Evolutionary conservation across 441 rosid genomes (phyloP).

Genomic region (Monsonia emarginata): DNA sequence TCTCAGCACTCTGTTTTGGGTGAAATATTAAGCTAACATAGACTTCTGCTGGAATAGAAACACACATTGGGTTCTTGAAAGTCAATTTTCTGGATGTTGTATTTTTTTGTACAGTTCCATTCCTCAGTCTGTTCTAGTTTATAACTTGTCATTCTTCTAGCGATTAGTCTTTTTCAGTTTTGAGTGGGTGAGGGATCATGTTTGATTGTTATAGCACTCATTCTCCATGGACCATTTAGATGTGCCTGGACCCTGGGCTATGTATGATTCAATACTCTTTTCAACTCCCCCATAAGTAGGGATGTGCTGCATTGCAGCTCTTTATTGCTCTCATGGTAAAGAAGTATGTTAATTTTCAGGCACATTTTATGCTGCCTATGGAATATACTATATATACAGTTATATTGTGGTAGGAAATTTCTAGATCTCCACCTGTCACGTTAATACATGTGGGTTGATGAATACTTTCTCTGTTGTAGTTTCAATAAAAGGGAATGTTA

Average conservation of each 20-base stretch:
- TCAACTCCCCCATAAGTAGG: not conserved
- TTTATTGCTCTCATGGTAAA: not conserved
- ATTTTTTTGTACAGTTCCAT: not conserved
- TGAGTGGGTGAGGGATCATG: not conserved
- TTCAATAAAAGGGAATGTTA: not conserved
- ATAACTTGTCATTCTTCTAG: not conserved
- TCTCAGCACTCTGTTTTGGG: not conserved
- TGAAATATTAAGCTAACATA: not conserved
- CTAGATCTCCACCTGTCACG: not conserved
- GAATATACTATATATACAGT: not conserved
- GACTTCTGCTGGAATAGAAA: not conserved
- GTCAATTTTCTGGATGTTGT: not conserved
- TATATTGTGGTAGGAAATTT: not conserved
- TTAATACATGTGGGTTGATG: not conserved
- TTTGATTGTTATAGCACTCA: not conserved
- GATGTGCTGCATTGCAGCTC: not conserved
- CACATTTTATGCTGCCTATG: not conserved
- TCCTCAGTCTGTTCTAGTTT: not conserved
- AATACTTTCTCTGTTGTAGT: not conserved
- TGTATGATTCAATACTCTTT: not conserved
- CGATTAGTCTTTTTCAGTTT: not conserved
- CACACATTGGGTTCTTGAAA: slow-evolving; percentile 12
- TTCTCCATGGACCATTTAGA: slow-evolving; percentile 3
- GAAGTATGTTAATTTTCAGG: not conserved
- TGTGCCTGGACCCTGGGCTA: not conserved